Percentiles rank a stretch among this genome's conserved stretches.
phyloP scores from a whole-genome alignment of 345 rosid genomes.

The Salix exigua region DNA sequence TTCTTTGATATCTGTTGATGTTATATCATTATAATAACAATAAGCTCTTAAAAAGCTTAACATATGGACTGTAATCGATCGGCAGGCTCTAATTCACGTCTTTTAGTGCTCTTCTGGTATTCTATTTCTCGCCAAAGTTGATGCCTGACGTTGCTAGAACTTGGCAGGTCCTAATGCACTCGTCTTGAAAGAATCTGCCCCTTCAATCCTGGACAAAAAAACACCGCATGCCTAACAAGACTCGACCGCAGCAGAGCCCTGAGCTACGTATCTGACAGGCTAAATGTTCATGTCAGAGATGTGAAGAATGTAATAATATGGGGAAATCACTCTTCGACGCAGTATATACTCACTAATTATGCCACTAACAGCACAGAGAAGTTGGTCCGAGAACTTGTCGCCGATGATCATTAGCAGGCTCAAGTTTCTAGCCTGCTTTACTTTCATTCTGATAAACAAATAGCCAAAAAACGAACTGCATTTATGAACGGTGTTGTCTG shows the following conservation, averaged over 20 bases:
- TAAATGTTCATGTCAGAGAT: slow-evolving; percentile 46
- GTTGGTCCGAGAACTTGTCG: slow-evolving; percentile 42
- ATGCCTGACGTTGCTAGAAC: background rate
- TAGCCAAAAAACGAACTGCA: too few relatives aligned
- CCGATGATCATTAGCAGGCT: slow-evolving; percentile 52
- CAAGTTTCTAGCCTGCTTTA: background rate
- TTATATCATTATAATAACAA: too few relatives aligned
- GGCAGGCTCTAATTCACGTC: too few relatives aligned
- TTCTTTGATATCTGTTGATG: too few relatives aligned
- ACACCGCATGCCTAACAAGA: slow-evolving; percentile 74
- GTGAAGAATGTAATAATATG: slow-evolving; percentile 70
- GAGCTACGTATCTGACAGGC: slow-evolving; percentile 62
- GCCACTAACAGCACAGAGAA: slow-evolving; percentile 46
- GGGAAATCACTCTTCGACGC: slow-evolving; percentile 95
- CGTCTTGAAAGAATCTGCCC: slow-evolving; percentile 72
- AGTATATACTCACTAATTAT: slow-evolving; percentile 56
- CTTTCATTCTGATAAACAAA: background rate
- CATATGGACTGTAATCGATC: too few relatives aligned
- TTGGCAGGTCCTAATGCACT: slow-evolving; percentile 59
- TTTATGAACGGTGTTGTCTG: too few relatives aligned
- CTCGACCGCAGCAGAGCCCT: slow-evolving; percentile 82
- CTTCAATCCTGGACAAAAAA: slow-evolving; percentile 66
- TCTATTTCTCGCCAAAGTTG: background rate
- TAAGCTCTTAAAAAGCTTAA: too few relatives aligned
- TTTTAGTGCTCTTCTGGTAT: too few relatives aligned